A percentile compares a stretch with the other conserved stretches of the same genome.
Conservation (phyloP, 208 protist species). For the Crithidia acanthocephali region DNA sequence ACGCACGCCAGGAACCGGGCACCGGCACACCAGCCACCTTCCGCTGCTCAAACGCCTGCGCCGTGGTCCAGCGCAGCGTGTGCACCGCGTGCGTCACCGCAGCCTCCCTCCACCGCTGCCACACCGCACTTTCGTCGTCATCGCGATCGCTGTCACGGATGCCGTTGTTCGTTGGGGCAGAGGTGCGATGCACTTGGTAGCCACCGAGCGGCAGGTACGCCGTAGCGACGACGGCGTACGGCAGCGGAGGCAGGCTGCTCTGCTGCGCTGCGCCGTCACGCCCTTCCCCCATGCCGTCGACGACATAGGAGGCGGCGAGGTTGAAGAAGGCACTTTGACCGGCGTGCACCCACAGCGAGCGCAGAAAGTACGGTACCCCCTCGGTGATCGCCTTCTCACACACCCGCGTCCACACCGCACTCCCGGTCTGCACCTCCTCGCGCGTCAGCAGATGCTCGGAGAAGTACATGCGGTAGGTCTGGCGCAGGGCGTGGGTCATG, state of each 20-base stretch:
- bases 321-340: constrained; percentile 88
- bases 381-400: constrained; percentile 71
- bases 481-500: constrained; percentile 63
- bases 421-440: constrained; percentile 46
- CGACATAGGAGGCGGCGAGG: constrained; percentile 46
- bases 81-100: constrained; percentile 32
- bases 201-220: constrained; percentile 38
- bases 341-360: constrained; percentile 78
- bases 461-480: constrained; percentile 66
- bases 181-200: constrained; percentile 14
- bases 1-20: constrained; percentile 49
- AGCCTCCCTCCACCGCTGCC: constrained; percentile 22
- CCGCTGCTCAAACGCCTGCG: constrained; percentile 42
- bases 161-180: not conserved
- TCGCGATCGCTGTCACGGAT: not conserved
- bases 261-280: not conserved
- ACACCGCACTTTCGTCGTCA: constrained; percentile 3
- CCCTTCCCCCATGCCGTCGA: not conserved
- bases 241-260: not conserved
- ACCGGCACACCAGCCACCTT: constrained; percentile 76
- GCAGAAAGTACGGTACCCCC: constrained; percentile 57
- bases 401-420: constrained; percentile 52
- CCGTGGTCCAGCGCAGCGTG: constrained; percentile 31
- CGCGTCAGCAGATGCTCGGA: constrained; percentile 36
- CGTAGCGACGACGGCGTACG: constrained; percentile 1